Evolutionary conservation across 345 rosid genomes (phyloP).

Genomic region (Anastatica hierochuntica): DNA sequence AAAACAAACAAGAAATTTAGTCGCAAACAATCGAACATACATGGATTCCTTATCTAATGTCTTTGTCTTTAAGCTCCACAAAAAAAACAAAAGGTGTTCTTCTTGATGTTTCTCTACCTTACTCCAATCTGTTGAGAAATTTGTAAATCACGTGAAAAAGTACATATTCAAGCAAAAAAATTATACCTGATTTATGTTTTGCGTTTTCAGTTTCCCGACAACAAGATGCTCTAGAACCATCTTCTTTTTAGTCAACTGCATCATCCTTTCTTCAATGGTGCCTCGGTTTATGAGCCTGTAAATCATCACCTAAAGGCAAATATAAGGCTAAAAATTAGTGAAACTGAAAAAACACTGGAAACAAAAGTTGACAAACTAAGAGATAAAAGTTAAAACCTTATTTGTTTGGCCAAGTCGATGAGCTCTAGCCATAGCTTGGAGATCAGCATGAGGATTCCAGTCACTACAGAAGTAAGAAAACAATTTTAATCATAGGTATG

Average conservation of each 20-base stretch:
- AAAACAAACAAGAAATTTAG: constrained; percentile 9
- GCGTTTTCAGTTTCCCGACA: constrained; percentile 94
- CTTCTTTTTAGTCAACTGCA: constrained; percentile 98
- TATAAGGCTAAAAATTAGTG: constrained; percentile 13
- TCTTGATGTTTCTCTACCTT: not conserved
- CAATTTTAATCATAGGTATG: not conserved
- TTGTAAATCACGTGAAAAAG: not conserved
- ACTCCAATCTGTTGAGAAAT: not conserved
- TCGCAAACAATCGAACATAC: not conserved
- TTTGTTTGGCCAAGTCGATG: constrained; percentile 99
- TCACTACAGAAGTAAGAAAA: constrained; percentile 48
- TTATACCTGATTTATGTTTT: constrained; percentile 88
- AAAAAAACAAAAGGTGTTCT: not conserved
- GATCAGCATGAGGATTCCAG: constrained; percentile 99
- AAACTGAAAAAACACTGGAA: not conserved
- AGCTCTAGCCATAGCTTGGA: constrained; percentile 99
- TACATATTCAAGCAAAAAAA: constrained; percentile 4
- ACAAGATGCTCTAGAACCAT: constrained; percentile 99
- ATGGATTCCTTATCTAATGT: not conserved
- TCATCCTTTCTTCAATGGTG: constrained; percentile 97
- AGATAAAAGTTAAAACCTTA: constrained; percentile 45
- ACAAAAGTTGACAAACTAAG: not conserved
- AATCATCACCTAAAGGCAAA: constrained; percentile 72
- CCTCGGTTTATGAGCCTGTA: constrained; percentile 85
- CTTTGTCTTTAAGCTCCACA: constrained; percentile 1